A percentile compares a stretch with the other conserved stretches of the same genome.
Conservation (phyloP, 805 yeast genomes). For the Yamadazyma akitaensis region DNA sequence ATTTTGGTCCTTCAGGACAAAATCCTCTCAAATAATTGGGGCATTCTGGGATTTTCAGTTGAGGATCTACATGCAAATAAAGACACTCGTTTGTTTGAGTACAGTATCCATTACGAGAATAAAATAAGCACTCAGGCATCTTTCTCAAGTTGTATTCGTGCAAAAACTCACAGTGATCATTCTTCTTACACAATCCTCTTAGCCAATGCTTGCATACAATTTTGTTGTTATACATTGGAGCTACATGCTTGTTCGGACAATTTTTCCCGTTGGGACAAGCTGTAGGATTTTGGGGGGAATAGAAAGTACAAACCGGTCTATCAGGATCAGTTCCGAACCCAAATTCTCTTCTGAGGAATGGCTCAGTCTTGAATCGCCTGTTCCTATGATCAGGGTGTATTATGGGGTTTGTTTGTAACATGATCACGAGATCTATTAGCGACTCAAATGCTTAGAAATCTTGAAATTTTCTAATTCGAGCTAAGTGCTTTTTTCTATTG, state of each 20-base stretch:
- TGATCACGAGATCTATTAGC: slow-evolving; percentile 9
- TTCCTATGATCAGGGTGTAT: slow-evolving; percentile 41
- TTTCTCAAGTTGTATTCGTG: slow-evolving; percentile 92
- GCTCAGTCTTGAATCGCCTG: slow-evolving; percentile 64
- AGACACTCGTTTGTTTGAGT: slow-evolving; percentile 93
- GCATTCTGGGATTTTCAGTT: slow-evolving; percentile 84
- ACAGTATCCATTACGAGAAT: slow-evolving; percentile 77
- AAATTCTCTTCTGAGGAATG: slow-evolving; percentile 75
- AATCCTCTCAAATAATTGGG: slow-evolving; percentile 81
- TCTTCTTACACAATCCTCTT: slow-evolving; percentile 94
- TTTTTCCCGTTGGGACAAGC: slow-evolving; percentile 82
- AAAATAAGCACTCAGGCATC: slow-evolving; percentile 96
- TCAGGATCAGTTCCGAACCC: slow-evolving; percentile 84
- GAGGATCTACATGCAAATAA: slow-evolving; percentile 88
- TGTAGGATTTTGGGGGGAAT: slow-evolving; percentile 50
- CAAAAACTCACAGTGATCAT: slow-evolving; percentile 91
- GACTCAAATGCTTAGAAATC: background rate
- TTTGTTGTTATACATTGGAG: slow-evolving; percentile 44
- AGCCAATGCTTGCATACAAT: slow-evolving; percentile 99
- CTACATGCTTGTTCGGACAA: slow-evolving; percentile 85
- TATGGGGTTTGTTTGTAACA: slow-evolving; percentile 37
- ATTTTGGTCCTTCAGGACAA: slow-evolving; percentile 87
- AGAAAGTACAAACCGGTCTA: slow-evolving; percentile 80
- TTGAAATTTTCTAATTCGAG: background rate
- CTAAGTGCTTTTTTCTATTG: too few species aligned